Evolutionary conservation across 345 rosid genomes (phyloP), one percentile per base, ranked within the genome.

Genomic region (Atalantia buxifolia): DNA sequence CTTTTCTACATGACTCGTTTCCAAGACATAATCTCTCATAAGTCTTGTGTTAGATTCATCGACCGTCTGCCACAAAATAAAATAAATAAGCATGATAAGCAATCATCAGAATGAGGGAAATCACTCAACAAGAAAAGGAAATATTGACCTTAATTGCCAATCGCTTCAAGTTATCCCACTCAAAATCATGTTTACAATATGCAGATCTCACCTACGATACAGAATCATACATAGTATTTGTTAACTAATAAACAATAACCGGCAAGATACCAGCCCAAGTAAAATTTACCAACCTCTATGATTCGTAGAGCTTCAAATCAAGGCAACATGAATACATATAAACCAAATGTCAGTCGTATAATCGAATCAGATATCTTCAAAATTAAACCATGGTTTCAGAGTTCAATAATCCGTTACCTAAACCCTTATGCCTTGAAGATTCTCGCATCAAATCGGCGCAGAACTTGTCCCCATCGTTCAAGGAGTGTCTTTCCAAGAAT

Each of bases 391-490:
- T 45, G 50, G 18, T 45, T 1, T 12, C 3, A 45, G 50, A 45
- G 50, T 12, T 45, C 13, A 45, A 45, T 13, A 45, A 13, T 45
- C 13, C 22, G 22, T 27, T 87, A 93, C 98, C 95, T 80, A 93
- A 84, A 75, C n/a, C 78, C 84, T 86, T 87, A 75, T 93, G 97
- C 83, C 89, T 84, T 0, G 95, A 80, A 80, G 98, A 94, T 59
- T 92, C 88, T 66, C 97, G 85, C 98, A 93, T 93, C 86, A 93
- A 81, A 40, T 79, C 78, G 0, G 97, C 88, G 4, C 90, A 88
- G 61, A 93, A 94, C 80, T 92, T 80, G 84, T 94, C 98, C 2
- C 98, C 98, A 59, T 95, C 98, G 38, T 89, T 85, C 77, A 93
- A 72, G 0, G 97, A 87, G 78, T 93, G 87, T 30, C 79, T 86